A percentile compares a stretch with the other conserved stretches of the same genome.
Conservation (phyloP, 1,284 basidiomycete species). For the Hortiboletus rubellus region DNA sequence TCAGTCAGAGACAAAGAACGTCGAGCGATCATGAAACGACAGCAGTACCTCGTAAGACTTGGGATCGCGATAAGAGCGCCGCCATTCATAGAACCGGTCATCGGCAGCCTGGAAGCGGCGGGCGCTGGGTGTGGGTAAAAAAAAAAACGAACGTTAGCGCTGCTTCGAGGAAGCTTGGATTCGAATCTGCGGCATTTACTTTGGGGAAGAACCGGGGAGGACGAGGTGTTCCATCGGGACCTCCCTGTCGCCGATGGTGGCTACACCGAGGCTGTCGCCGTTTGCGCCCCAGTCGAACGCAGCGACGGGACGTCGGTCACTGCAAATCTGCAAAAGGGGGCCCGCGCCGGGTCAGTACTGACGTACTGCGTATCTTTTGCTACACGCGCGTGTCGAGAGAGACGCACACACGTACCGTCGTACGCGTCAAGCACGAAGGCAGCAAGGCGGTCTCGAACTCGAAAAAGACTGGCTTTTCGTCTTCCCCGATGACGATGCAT, state of each 20-base stretch:
- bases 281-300: conserved; percentile 59
- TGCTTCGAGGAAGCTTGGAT: not conserved
- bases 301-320: conserved; percentile 56
- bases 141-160: conserved; percentile 4
- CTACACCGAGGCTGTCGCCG: conserved; percentile 56
- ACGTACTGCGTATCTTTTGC: not conserved
- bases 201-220: conserved; percentile 47
- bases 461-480: conserved; percentile 58
- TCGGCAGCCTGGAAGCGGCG: conserved; percentile 58
- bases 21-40: conserved; percentile 16
- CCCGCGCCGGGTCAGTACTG: not conserved
- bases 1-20: not conserved
- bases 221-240: conserved; percentile 65
- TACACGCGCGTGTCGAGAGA: not conserved
- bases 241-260: conserved; percentile 52
- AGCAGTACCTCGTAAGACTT: conserved; percentile 55
- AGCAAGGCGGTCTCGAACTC: conserved; percentile 57
- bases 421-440: conserved; percentile 39
- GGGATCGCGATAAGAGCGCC: conserved; percentile 45
- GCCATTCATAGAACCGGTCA: conserved; percentile 61
- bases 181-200: conserved; percentile 35
- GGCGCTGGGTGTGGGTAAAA: conserved; percentile 42
- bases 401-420: conserved; percentile 46
- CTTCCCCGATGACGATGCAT: conserved; percentile 67
- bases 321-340: conserved; percentile 38